These are phyloP conservation scores for Maudiozyma bulderi DNA, from an alignment of 805 yeast genomes.

Conservation along the genomic window DNA sequence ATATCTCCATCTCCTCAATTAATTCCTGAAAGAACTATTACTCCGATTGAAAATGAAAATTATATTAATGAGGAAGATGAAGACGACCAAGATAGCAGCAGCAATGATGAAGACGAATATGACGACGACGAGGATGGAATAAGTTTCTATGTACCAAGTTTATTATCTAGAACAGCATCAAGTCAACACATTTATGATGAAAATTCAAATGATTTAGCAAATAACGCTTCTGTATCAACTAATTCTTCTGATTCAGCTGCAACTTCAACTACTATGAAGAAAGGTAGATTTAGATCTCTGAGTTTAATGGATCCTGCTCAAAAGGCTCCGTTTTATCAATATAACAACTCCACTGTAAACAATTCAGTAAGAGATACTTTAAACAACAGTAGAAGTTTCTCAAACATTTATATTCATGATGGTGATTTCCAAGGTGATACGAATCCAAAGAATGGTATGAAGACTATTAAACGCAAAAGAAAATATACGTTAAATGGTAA, in stretches of 20 bases:
- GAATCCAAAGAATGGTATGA: neutral
- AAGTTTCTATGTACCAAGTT: conserved; percentile 31
- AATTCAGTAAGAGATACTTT: neutral
- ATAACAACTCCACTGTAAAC: neutral
- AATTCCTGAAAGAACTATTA: neutral
- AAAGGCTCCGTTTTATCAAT: conserved; percentile 15
- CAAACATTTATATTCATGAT: conserved; percentile 29
- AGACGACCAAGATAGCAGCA: conserved; percentile 21
- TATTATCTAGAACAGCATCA: conserved; percentile 23
- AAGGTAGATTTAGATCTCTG: conserved; percentile 26
- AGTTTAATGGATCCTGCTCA: conserved; percentile 27
- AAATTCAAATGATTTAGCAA: neutral
- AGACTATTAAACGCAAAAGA: conserved; percentile 2
- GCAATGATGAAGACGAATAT: conserved; percentile 27
- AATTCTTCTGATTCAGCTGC: neutral
- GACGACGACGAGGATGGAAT: conserved; percentile 30
- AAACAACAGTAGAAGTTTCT: conserved; percentile 7
- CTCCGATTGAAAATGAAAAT: neutral
- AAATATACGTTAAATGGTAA: neutral
- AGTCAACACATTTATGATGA: conserved; percentile 4
- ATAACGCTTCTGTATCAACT: neutral
- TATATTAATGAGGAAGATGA: neutral
- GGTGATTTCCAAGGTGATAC: conserved; percentile 21
- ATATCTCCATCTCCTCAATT: neutral
- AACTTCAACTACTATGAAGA: conserved; percentile 3